Evolutionary conservation across 2,329 filamentous ascomycete genomes (phyloP), one percentile per base, ranked within the genome.

Genomic region (Colletotrichum gigasporum): DNA sequence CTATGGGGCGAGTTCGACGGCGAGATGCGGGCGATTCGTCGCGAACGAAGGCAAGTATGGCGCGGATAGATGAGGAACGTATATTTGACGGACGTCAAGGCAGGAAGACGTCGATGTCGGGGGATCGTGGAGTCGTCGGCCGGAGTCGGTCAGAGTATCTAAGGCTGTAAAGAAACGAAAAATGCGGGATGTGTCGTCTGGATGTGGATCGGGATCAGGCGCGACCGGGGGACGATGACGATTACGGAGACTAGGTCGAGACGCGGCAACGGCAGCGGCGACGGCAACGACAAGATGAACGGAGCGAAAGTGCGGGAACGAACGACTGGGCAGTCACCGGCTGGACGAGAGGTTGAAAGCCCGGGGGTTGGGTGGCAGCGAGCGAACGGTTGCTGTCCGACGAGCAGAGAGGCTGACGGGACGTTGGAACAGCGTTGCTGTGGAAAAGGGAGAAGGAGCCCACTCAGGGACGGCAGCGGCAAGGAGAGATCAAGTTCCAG

Each of bases 401-500:
- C 63, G 51, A 64, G 32, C 35, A 63, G 51, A 26, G 18, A 61
- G 18, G 47, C 24, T 52, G 54, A 47, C 22, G 22, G 54, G 39
- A 62, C 47, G 68, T 55, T 64, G 55, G 50, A 63, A 28, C 35
- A 59, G 56, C 59, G 70, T 73, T 72, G 70, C 69, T 35, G 64
- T 69, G 69, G 70, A 68, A 71, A 73, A 71, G 51, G 59, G 39
- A 68, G 64, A 66, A 54, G 57, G 52, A 54, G 34, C 28, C 48
- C 52, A 58, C 59, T 42, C 41, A 6, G 10, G 6, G 37, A 22
- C 24, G 37, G 35, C 24, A 30, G 50, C 16, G 22, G 26, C 54
- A 39, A 11, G 30, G 14, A 24, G 30, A 28, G 20, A 41, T 30
- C 22, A 28, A 48, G 48, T 44, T 47, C 58, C 42, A 48, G 58